A percentile compares a stretch with the other conserved stretches of the same genome.
Evolutionary conservation across 2,329 filamentous ascomycete genomes (phyloP).

Genomic region (Phialocephala subalpina): DNA sequence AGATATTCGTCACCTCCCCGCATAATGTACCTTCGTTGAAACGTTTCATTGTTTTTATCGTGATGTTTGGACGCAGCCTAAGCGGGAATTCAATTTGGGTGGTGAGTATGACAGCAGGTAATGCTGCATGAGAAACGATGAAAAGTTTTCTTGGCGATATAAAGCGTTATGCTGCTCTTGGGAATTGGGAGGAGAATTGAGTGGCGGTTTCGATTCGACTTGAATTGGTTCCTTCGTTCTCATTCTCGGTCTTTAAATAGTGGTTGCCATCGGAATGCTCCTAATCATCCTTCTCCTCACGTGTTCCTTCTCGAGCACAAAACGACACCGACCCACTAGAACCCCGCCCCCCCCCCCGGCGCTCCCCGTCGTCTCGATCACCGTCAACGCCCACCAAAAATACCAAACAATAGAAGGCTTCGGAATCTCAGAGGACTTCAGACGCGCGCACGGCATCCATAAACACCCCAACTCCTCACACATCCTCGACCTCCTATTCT

Average conservation of each 20-base stretch:
- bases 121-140: background rate
- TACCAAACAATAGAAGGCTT: slow-evolving; percentile 53
- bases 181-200: background rate
- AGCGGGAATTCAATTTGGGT: background rate
- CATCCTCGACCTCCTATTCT: slow-evolving; percentile 55
- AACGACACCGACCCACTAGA: background rate
- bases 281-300: background rate
- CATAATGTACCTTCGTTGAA: slow-evolving; percentile 4
- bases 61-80: background rate
- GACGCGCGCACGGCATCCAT: slow-evolving; percentile 51
- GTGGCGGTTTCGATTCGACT: background rate
- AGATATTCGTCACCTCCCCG: background rate
- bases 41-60: background rate
- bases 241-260: too few relatives aligned
- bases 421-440: slow-evolving; percentile 56
- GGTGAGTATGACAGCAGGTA: background rate
- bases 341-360: background rate
- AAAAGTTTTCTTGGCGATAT: slow-evolving; percentile 4
- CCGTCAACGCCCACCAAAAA: background rate
- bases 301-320: background rate
- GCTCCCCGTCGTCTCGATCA: background rate
- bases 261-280: too few relatives aligned
- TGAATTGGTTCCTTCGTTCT: too few relatives aligned
- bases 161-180: background rate
- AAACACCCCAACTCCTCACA: slow-evolving; percentile 42